Conservation (phyloP, 495 filamentous ascomycete species). For the Annulohypoxylon bovei region DNA sequence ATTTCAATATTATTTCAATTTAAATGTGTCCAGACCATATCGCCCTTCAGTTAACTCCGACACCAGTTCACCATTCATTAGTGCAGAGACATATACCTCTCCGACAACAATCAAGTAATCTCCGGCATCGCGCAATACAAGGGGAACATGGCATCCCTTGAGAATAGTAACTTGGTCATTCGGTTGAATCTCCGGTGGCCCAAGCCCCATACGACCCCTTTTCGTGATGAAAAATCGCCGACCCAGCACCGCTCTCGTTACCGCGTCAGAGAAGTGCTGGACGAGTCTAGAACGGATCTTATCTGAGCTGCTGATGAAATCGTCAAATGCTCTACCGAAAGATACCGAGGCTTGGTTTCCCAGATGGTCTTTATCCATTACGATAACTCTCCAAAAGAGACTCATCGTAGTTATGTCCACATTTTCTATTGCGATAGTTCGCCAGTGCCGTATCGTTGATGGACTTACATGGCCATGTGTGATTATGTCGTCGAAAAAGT, state of each 20-base stretch:
- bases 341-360: constrained; percentile 12
- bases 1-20: constrained; percentile 25
- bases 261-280: constrained; percentile 22
- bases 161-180: constrained; percentile 13
- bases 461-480: background rate
- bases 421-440: background rate
- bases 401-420: constrained; percentile 1
- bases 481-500: constrained; percentile 6
- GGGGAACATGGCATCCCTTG: constrained; percentile 25
- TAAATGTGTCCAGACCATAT: background rate
- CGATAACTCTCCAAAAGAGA: constrained; percentile 17
- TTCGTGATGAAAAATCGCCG: constrained; percentile 23
- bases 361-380: constrained; percentile 32
- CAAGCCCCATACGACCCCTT: constrained; percentile 22
- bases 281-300: constrained; percentile 15
- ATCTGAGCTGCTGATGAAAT: constrained; percentile 10
- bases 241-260: constrained; percentile 13
- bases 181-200: constrained; percentile 12
- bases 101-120: constrained; percentile 16
- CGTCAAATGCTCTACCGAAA: constrained; percentile 8
- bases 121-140: constrained; percentile 9
- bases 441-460: constrained; percentile 13
- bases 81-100: constrained; percentile 13
- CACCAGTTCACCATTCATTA: constrained; percentile 21
- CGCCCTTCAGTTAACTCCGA: constrained; percentile 4